Percentiles rank a stretch among this genome's conserved stretches.
Evolutionary conservation across 2,329 filamentous ascomycete genomes (phyloP).

Genomic region (Cercospora janseana): DNA sequence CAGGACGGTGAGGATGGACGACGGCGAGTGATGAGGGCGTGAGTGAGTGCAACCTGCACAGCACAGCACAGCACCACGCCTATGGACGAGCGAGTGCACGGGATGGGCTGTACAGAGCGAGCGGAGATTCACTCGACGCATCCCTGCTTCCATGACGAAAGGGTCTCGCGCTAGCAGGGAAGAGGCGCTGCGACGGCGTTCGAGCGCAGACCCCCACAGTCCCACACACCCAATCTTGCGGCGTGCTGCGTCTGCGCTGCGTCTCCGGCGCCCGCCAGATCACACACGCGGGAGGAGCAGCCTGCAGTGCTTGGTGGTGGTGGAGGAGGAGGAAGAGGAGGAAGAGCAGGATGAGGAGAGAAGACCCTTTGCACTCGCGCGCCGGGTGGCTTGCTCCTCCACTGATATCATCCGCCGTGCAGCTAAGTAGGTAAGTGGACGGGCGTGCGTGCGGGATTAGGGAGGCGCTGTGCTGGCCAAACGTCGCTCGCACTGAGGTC

Average conservation of each 20-base stretch:
- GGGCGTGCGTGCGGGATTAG: constrained; percentile 2
- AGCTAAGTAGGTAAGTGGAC: neutral
- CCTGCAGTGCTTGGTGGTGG: too few species aligned
- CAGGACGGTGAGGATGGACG: neutral
- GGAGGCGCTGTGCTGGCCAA: neutral
- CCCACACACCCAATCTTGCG: neutral
- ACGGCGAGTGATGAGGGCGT: neutral
- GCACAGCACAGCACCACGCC: neutral
- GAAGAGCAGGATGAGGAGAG: too few species aligned
- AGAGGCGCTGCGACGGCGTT: neutral
- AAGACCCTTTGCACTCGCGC: too few species aligned
- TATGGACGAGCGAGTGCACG: too few species aligned
- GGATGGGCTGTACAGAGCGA: too few species aligned
- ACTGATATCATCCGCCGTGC: constrained; percentile 13
- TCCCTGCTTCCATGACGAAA: constrained; percentile 14
- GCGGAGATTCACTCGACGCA: neutral
- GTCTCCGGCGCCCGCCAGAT: too few species aligned
- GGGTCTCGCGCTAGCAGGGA: neutral
- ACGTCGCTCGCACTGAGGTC: too few species aligned
- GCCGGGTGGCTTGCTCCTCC: constrained; percentile 15
- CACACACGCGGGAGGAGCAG: too few species aligned
- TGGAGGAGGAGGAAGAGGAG: too few species aligned
- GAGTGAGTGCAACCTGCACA: neutral
- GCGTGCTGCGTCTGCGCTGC: too few species aligned
- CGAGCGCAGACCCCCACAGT: neutral